Evolutionary conservation across 2,329 filamentous ascomycete species (phyloP).

Genomic region (Pyricularia grisea): DNA sequence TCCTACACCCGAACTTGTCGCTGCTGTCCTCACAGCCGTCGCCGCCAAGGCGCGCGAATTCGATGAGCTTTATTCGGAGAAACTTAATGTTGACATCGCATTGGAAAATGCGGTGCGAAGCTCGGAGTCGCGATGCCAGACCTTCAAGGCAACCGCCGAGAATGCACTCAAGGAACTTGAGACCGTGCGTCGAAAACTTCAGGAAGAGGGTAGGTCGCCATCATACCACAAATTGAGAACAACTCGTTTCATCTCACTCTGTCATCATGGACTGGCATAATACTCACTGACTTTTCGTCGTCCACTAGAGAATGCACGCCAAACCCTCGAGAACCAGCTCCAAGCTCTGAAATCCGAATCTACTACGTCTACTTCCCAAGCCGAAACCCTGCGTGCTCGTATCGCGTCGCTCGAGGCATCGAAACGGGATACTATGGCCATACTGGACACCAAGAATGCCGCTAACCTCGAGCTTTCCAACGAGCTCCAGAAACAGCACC

Average conservation of each 20-base stretch:
- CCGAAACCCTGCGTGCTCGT: slow-evolving; percentile 69
- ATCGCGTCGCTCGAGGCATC: slow-evolving; percentile 82
- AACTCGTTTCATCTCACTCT: neutral
- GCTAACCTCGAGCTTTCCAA: slow-evolving; percentile 79
- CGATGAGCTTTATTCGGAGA: slow-evolving; percentile 75
- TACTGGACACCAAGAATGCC: slow-evolving; percentile 82
- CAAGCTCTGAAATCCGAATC: slow-evolving; percentile 67
- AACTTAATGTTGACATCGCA: slow-evolving; percentile 83
- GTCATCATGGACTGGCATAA: neutral
- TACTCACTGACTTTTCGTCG: slow-evolving; percentile 4
- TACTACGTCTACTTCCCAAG: slow-evolving; percentile 64
- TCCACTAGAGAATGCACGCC: slow-evolving; percentile 60
- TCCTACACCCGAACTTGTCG: slow-evolving; percentile 72
- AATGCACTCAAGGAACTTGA: slow-evolving; percentile 78
- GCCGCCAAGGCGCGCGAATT: slow-evolving; percentile 72
- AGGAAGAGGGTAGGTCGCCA: slow-evolving; percentile 60
- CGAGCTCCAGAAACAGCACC: slow-evolving; percentile 80
- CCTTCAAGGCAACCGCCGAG: slow-evolving; percentile 71
- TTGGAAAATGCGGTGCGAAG: slow-evolving; percentile 82
- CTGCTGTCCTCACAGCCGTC: slow-evolving; percentile 64
- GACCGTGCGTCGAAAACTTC: slow-evolving; percentile 70
- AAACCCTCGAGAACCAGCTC: slow-evolving; percentile 72
- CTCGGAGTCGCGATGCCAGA: slow-evolving; percentile 73
- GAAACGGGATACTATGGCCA: slow-evolving; percentile 80
- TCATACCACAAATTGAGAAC: neutral